Percentiles rank a stretch among this genome's conserved stretches.
Conservation (phyloP, 108 stramenopile species). For the Nitzschia palea region DNA sequence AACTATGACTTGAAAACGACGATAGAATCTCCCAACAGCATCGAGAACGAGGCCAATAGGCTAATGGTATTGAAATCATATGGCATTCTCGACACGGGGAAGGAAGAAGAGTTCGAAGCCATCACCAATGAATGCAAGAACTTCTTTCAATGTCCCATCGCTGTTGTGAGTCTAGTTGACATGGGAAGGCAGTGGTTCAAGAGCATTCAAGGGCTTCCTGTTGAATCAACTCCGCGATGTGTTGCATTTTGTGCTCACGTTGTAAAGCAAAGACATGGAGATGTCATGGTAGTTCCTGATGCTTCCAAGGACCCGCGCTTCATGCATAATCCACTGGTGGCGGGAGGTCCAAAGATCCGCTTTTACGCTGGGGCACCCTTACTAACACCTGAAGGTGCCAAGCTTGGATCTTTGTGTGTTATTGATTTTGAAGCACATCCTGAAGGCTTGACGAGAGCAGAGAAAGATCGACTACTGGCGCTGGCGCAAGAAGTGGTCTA, state of each 20-base stretch:
- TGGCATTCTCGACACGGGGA: slow-evolving; percentile 49
- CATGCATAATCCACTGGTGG: slow-evolving; percentile 66
- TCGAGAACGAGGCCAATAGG: slow-evolving; percentile 47
- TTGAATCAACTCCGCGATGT: slow-evolving; percentile 57
- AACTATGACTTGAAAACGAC: slow-evolving; percentile 5
- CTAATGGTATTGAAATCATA: slow-evolving; percentile 50
- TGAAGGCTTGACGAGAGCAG: slow-evolving; percentile 35
- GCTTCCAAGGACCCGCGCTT: slow-evolving; percentile 69
- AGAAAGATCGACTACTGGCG: slow-evolving; percentile 54
- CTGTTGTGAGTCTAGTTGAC: slow-evolving; percentile 63
- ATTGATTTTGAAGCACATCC: slow-evolving; percentile 52
- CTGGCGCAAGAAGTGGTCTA: slow-evolving; percentile 21
- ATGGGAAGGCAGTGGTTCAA: slow-evolving; percentile 76
- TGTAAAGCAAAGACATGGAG: slow-evolving; percentile 35
- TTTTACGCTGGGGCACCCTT: slow-evolving; percentile 80
- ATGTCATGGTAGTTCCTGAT: slow-evolving; percentile 56
- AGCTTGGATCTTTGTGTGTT: slow-evolving; percentile 66
- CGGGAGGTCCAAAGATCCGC: slow-evolving; percentile 57
- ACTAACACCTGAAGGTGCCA: slow-evolving; percentile 50
- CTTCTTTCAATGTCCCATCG: slow-evolving; percentile 64
- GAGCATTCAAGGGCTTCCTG: slow-evolving; percentile 49
- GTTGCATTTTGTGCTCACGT: slow-evolving; percentile 75
- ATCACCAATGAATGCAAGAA: slow-evolving; percentile 28
- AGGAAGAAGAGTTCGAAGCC: slow-evolving; percentile 11
- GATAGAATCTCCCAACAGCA: slow-evolving; percentile 1